Conservation (phyloP, 768 basidiomycete species). For the Tubosaeta sp. region DNA sequence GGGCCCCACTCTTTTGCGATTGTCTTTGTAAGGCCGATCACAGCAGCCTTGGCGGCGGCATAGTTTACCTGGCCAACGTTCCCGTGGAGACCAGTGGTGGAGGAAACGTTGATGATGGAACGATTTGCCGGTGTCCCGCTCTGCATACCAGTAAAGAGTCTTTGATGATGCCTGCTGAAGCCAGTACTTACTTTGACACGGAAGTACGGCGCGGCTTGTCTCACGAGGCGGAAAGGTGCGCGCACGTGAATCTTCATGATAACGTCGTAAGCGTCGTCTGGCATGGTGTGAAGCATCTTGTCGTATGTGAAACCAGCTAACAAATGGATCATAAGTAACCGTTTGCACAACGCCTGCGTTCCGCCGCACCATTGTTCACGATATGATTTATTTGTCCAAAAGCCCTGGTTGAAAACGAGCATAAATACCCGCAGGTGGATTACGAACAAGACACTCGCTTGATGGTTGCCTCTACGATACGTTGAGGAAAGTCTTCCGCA, state of each 20-base stretch:
- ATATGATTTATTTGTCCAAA: slow-evolving; percentile 87
- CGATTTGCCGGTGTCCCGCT: slow-evolving; percentile 58
- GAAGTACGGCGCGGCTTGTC: slow-evolving; percentile 82
- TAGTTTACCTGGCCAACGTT: slow-evolving; percentile 86
- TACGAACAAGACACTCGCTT: slow-evolving; percentile 46
- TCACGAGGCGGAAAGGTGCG: slow-evolving; percentile 80
- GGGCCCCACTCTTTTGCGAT: slow-evolving; percentile 85
- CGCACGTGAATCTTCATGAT: slow-evolving; percentile 83
- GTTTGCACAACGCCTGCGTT: not conserved
- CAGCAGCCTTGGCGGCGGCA: slow-evolving; percentile 73
- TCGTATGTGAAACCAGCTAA: slow-evolving; percentile 75
- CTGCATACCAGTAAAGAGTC: slow-evolving; percentile 28
- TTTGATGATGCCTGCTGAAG: not conserved
- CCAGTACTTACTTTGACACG: slow-evolving; percentile 55
- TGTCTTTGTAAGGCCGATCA: slow-evolving; percentile 79
- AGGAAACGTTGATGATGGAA: slow-evolving; percentile 79
- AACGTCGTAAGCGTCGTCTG: slow-evolving; percentile 77
- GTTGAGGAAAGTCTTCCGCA: slow-evolving; percentile 79
- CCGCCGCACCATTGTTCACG: slow-evolving; percentile 65
- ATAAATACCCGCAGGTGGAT: not conserved
- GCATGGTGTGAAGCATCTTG: slow-evolving; percentile 85
- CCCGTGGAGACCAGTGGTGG: slow-evolving; percentile 78
- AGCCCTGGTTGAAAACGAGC: slow-evolving; percentile 40
- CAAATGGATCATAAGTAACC: not conserved
- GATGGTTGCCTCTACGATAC: slow-evolving; percentile 70